These are phyloP conservation scores for Hydnomerulius pinastri DNA, from an alignment of 768 basidiomycete species.

Conservation along the genomic window DNA sequence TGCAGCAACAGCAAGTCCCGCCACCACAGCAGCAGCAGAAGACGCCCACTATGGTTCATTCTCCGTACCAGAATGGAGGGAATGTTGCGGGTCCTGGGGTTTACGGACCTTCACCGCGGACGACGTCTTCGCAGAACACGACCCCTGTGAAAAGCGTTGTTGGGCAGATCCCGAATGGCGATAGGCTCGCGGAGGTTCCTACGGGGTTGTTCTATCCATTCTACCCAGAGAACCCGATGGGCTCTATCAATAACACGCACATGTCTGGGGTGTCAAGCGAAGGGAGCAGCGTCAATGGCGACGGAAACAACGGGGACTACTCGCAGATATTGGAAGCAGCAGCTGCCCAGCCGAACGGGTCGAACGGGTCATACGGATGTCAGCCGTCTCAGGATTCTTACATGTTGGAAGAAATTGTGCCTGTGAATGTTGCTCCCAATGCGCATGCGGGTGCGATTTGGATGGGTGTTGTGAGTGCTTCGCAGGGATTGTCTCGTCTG, in stretches of 20 bases:
- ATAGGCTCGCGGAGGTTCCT: conserved; percentile 65
- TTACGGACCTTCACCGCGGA: conserved; percentile 30
- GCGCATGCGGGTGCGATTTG: conserved; percentile 38
- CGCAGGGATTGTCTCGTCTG: conserved; percentile 28
- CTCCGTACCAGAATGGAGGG: conserved; percentile 34
- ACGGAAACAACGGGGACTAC: conserved; percentile 41
- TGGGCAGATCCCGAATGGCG: conserved; percentile 22
- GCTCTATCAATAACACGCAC: conserved; percentile 18
- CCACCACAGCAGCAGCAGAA: conserved; percentile 23
- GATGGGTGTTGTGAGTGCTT: conserved; percentile 47
- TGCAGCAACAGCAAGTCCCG: conserved; percentile 34
- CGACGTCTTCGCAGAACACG: conserved; percentile 27
- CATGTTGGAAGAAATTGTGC: conserved; percentile 68
- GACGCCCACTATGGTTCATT: conserved; percentile 39
- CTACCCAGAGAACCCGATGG: conserved; percentile 57
- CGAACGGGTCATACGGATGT: conserved; percentile 53
- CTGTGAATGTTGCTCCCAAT: conserved; percentile 30
- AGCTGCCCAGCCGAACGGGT: conserved; percentile 54
- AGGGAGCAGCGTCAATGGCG: conserved; percentile 15
- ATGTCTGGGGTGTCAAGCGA: conserved; percentile 18
- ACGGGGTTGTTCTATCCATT: conserved; percentile 76
- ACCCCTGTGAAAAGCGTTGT: conserved; percentile 29
- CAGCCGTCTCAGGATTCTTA: conserved; percentile 62
- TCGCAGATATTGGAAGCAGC: conserved; percentile 58
- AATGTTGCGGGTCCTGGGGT: conserved; percentile 15